A percentile compares a stretch with the other conserved stretches of the same genome.
These are phyloP conservation scores for Basipetospora chlamydospora DNA, from an alignment of 2,329 filamentous ascomycete species.

Conservation along the genomic window DNA sequence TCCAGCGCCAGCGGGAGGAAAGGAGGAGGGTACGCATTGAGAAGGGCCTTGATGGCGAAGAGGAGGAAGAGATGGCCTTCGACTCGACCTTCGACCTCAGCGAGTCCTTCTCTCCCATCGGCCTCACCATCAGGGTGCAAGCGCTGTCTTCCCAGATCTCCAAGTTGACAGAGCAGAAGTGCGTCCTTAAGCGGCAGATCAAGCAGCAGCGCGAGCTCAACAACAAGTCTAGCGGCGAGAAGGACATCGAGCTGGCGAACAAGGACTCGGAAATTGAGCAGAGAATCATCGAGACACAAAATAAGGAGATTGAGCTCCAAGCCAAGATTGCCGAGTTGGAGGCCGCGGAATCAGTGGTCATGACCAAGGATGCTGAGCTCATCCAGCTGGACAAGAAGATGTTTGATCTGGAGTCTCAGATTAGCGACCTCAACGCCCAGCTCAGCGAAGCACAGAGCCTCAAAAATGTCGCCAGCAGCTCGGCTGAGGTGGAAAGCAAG, in stretches of 20 bases:
- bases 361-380: slow-evolving; percentile 31
- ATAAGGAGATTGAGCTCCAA: slow-evolving; percentile 29
- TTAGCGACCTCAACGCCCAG: slow-evolving; percentile 3
- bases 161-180: slow-evolving; percentile 72
- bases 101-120: slow-evolving; percentile 56
- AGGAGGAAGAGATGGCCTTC: slow-evolving; percentile 47
- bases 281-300: slow-evolving; percentile 19
- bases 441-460: slow-evolving; percentile 2
- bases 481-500: slow-evolving; percentile 8
- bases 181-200: slow-evolving; percentile 78
- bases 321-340: slow-evolving; percentile 20
- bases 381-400: slow-evolving; percentile 9
- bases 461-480: not conserved
- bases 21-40: slow-evolving; percentile 37
- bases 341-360: slow-evolving; percentile 16
- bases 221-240: slow-evolving; percentile 64
- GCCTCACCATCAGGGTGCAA: slow-evolving; percentile 66
- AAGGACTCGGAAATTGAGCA: slow-evolving; percentile 43
- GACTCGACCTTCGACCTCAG: slow-evolving; percentile 43
- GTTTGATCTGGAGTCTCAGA: not conserved
- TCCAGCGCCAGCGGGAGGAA: slow-evolving; percentile 38
- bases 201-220: slow-evolving; percentile 92
- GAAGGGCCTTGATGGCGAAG: slow-evolving; percentile 41
- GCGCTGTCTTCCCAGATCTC: slow-evolving; percentile 66
- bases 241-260: slow-evolving; percentile 47